Conservation (phyloP, 2,329 filamentous ascomycete genomes). For the Paraphaeosphaeria sporulosa region DNA sequence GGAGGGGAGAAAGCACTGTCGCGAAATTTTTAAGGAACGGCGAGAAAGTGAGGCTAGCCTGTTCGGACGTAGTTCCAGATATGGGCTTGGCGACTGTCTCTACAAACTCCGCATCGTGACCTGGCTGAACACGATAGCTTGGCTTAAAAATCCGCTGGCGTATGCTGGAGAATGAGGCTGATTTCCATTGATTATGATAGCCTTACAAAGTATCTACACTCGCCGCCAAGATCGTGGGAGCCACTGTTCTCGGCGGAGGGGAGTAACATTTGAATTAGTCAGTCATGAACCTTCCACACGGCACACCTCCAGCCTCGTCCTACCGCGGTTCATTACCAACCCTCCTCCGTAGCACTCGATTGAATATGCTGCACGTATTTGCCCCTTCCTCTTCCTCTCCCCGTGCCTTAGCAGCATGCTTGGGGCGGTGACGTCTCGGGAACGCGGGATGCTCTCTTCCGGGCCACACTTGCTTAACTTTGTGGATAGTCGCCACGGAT, state of each 20-base stretch:
- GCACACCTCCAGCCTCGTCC: not conserved
- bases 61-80: not conserved
- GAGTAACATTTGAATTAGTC: constrained; percentile 12
- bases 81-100: constrained; percentile 5
- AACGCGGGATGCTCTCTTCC: constrained; percentile 14
- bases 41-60: not conserved
- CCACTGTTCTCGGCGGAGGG: not conserved
- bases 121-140: not conserved
- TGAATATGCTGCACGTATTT: constrained; percentile 8
- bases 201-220: not conserved
- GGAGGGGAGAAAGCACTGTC: constrained; percentile 18
- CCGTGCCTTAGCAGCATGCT: constrained; percentile 12
- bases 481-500: not conserved
- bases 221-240: not conserved
- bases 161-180: not conserved
- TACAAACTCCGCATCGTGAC: no score
- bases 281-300: not conserved
- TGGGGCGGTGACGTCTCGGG: constrained; percentile 14
- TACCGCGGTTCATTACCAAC: constrained; percentile 15
- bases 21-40: constrained; percentile 31
- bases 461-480: constrained; percentile 3
- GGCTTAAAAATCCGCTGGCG: not conserved
- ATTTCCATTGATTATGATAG: not conserved
- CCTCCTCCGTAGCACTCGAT: constrained; percentile 1
- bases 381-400: constrained; percentile 1